A percentile compares a stretch with the other conserved stretches of the same genome.
Evolutionary conservation across 225 moss, liverwort and hornwort genomes (phyloP).

Genomic region (Neckera pumila): DNA sequence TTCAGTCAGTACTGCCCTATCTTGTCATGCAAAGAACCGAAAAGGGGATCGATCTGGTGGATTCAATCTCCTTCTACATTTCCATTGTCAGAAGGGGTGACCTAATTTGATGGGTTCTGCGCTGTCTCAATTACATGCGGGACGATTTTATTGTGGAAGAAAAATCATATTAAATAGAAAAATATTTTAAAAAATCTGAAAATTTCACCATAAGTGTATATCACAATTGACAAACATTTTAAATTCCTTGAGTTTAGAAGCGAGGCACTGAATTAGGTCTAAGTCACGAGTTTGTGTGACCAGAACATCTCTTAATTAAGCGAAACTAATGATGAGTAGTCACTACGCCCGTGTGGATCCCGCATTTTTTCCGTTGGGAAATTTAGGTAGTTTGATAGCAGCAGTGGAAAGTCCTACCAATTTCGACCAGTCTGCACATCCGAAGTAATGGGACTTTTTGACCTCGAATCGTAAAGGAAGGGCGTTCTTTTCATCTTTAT

Average conservation of each 20-base stretch:
- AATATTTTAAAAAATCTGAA: too few species aligned
- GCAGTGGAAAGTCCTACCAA: background rate
- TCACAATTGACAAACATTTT: too few species aligned
- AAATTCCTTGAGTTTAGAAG: background rate
- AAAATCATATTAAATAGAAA: too few species aligned
- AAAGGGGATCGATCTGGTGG: background rate
- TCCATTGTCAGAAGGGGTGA: background rate
- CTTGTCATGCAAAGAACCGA: background rate
- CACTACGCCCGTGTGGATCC: background rate
- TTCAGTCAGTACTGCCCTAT: background rate
- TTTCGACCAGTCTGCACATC: background rate
- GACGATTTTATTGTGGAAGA: background rate
- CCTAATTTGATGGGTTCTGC: background rate
- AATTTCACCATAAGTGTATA: too few species aligned
- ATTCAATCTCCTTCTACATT: background rate
- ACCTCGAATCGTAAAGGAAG: background rate
- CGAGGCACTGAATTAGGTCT: slow-evolving; percentile 2
- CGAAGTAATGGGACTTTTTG: background rate
- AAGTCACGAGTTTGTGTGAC: background rate
- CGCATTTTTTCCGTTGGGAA: background rate
- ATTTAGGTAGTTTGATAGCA: background rate
- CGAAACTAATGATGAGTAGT: background rate
- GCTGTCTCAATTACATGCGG: background rate
- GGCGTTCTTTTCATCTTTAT: background rate
- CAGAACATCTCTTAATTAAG: background rate